Base-by-base conservation (phyloP, 1,139 yeast genomes). In the Meyerozyma sp. region DNA sequence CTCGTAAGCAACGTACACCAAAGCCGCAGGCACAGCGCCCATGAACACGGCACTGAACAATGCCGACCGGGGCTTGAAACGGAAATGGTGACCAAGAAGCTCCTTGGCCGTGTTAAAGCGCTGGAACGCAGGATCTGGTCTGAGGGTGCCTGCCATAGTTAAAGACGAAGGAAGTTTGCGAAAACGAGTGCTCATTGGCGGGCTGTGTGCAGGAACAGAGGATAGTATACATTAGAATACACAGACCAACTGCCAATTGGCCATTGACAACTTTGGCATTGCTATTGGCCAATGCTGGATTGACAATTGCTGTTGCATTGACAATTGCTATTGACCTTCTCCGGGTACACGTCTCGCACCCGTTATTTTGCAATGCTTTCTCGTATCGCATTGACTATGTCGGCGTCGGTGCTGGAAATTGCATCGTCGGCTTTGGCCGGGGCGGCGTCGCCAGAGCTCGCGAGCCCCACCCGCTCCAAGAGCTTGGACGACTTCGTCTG, bases 21-120 rank as follows among this genome's bases (percentile, higher is more conserved):
- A 54, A 26, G 65, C 71, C 29, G 61, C 61, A 37, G 78, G 78
- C 23, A 73, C 52, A 32, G 62, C 41, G 9, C 73, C 77, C 73
- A 69, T 69, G 48, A 58, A 52, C 21, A 72, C 44, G 8, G 65
- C 50, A 52, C 63, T 68, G 56, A 71, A 70, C 21, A 58, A 46
- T 13, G 64, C 68, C 11, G 75, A 65, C 50, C 61, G 63, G 29
- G 76, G 68, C 46, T 63, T 72, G 61, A 73, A 70, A 46, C 78
- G 65, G 61, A 73, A 73, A 59, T 64, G 66, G 53, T 65, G 67
- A 32, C 77, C 77, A 37, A 63, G 53, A 48, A 62, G 65, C 49
- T 73, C 77, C 52, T 66, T 71, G 43, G 75, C 75, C 28, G 58
- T 51, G 53, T 73, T 72, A 63, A 71, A 73, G 52, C 65, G 63